A percentile compares a stretch with the other conserved stretches of the same genome.
Conservation (phyloP, 2,329 filamentous ascomycete genomes). For the Cephalotrichum gorgonifer region DNA sequence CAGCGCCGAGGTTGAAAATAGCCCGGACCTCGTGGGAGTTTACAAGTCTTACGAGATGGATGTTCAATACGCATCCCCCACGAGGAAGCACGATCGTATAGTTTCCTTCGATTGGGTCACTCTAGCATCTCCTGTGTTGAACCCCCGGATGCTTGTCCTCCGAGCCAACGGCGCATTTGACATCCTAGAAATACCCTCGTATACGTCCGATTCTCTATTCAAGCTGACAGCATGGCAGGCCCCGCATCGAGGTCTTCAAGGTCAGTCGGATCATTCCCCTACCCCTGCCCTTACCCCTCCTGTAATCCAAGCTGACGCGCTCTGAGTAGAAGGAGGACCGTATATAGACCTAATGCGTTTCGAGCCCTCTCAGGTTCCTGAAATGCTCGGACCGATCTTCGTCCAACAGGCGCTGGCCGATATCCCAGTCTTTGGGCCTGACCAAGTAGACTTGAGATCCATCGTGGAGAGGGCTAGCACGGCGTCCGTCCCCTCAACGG, state of each 20-base stretch:
- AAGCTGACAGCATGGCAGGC: slow-evolving; percentile 52
- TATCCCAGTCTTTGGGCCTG: slow-evolving; percentile 44
- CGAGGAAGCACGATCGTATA: slow-evolving; percentile 47
- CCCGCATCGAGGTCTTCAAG: slow-evolving; percentile 46
- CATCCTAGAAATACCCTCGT: slow-evolving; percentile 50
- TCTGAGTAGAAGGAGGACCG: slow-evolving; percentile 1
- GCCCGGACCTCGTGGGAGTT: slow-evolving; percentile 43
- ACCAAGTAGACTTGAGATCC: slow-evolving; percentile 30
- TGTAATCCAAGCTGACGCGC: neutral
- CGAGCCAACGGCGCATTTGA: slow-evolving; percentile 51
- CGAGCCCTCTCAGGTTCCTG: slow-evolving; percentile 39
- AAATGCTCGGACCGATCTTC: slow-evolving; percentile 43
- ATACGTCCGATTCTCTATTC: slow-evolving; percentile 46
- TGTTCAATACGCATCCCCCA: slow-evolving; percentile 40
- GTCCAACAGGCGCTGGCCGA: slow-evolving; percentile 42
- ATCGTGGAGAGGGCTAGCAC: slow-evolving; percentile 31
- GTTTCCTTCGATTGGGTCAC: slow-evolving; percentile 61
- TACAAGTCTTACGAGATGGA: slow-evolving; percentile 53
- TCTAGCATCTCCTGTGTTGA: slow-evolving; percentile 41
- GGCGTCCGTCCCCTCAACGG: slow-evolving; percentile 20
- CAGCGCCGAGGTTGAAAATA: slow-evolving; percentile 10
- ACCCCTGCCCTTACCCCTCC: too few species aligned
- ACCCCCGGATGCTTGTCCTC: slow-evolving; percentile 48
- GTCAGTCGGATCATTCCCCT: too few species aligned
- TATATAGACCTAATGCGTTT: slow-evolving; percentile 40